phyloP scores from a whole-genome alignment of 768 basidiomycete species.

The Chalciporus sphaerocephalus region DNA sequence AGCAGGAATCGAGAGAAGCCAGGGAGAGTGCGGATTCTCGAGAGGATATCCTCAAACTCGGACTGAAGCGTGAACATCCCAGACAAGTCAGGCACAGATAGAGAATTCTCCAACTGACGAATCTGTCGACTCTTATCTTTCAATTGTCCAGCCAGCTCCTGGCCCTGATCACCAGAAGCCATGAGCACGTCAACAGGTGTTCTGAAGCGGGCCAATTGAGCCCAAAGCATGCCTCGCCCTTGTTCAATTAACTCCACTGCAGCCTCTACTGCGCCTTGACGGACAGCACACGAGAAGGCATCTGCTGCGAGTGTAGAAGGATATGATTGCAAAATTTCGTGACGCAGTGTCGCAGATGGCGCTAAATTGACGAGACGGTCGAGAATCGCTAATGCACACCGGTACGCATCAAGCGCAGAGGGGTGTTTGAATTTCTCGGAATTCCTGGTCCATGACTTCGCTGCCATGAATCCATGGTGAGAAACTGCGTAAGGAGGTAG shows the following conservation, averaged over 20 bases:
- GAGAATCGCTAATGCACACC: not conserved
- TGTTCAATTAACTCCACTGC: conserved; percentile 30
- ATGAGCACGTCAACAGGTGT: conserved; percentile 6
- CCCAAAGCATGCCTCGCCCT: conserved; percentile 16
- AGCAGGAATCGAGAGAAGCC: conserved; percentile 26
- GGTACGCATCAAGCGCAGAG: conserved; percentile 6
- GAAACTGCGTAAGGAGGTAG: no score
- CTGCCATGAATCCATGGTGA: no score
- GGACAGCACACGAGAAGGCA: conserved; percentile 13
- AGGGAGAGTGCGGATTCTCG: conserved; percentile 11
- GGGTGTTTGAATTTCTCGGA: not conserved
- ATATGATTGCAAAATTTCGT: not conserved
- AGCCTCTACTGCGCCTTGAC: conserved; percentile 3
- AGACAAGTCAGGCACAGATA: not conserved
- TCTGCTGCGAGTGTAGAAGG: not conserved
- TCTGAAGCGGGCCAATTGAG: conserved; percentile 13
- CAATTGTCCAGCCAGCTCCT: no score
- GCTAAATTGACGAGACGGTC: not conserved
- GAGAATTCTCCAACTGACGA: not conserved
- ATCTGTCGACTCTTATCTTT: not conserved
- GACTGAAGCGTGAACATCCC: not conserved
- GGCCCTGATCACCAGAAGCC: no score
- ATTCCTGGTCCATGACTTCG: no score
- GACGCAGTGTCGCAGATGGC: not conserved
- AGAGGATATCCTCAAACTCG: conserved; percentile 2